Conservation (phyloP, 208 protist species). For the Trypanosoma cruzi region DNA sequence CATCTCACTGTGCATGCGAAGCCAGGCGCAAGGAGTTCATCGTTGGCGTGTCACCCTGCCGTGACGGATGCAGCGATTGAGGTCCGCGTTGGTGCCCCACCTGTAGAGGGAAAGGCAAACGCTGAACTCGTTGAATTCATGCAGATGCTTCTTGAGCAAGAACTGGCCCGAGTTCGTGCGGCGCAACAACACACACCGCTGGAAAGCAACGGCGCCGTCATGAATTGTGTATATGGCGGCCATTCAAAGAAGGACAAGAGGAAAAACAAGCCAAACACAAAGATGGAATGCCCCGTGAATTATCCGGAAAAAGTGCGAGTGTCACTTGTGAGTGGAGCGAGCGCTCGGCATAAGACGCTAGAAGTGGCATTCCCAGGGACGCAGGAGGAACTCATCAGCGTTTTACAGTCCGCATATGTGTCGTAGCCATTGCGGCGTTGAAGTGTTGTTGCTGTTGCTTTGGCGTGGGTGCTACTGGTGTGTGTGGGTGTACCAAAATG, state of each 20-base stretch:
- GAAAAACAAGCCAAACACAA: conserved; percentile 3
- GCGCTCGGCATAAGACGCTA: conserved; percentile 62
- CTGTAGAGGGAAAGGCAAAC: conserved; percentile 83
- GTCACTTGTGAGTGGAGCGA: conserved; percentile 51
- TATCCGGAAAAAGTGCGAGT: conserved; percentile 44
- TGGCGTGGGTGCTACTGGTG: too few species aligned
- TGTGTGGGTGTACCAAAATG: too few species aligned
- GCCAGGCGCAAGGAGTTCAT: conserved; percentile 59
- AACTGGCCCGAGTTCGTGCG: conserved; percentile 28
- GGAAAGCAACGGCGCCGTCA: not conserved
- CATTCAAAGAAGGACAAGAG: conserved; percentile 15
- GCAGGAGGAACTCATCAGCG: conserved; percentile 47
- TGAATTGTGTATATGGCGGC: not conserved
- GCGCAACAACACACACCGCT: not conserved
- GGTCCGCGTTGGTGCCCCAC: conserved; percentile 67
- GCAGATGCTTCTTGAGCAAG: conserved; percentile 42
- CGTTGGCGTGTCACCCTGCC: conserved; percentile 36
- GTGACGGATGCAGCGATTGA: conserved; percentile 39
- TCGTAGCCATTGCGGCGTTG: conserved; percentile 2
- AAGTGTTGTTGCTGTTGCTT: too few species aligned
- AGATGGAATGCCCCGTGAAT: not conserved
- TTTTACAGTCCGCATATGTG: conserved; percentile 44
- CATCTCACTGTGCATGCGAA: conserved; percentile 67
- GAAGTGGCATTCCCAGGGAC: conserved; percentile 55
- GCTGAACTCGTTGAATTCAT: conserved; percentile 72